Percentiles rank a stretch among this genome's conserved stretches.
These are phyloP conservation scores for Rhododendron mucronatum DNA, from an alignment of 148 eudicot species.

Conservation along the genomic window DNA sequence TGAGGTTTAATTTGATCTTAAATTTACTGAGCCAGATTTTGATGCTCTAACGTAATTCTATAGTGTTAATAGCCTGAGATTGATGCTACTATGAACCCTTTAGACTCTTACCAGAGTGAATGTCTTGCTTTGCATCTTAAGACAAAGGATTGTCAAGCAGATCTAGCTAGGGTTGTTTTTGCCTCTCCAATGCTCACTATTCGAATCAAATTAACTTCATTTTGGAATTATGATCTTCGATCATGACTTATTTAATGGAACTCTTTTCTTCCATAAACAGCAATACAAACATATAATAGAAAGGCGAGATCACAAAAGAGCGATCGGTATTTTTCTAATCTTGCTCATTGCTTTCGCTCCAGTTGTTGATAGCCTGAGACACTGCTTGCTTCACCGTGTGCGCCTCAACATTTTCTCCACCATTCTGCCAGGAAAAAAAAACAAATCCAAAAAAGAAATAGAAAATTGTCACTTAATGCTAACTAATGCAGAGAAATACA, in stretches of 20 bases:
- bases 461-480: not conserved
- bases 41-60: not conserved
- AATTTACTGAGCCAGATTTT: too few relatives aligned
- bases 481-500: not conserved
- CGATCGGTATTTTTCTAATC: not conserved
- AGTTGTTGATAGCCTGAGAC: constrained; percentile 59
- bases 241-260: not conserved
- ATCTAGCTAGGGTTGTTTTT: not conserved
- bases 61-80: too few relatives aligned
- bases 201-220: not conserved
- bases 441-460: not conserved
- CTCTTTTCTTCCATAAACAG: not conserved
- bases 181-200: not conserved
- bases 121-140: not conserved
- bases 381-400: constrained; percentile 57
- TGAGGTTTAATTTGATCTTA: not conserved
- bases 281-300: not conserved
- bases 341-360: constrained; percentile 42
- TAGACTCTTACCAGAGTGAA: not conserved
- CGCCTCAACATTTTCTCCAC: constrained; percentile 50
- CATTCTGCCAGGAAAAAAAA: constrained; percentile 28
- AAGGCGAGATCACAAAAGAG: not conserved
- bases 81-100: not conserved
- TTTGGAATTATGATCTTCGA: not conserved
- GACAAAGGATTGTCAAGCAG: not conserved